phyloP scores from a whole-genome alignment of 2,329 filamentous ascomycete species.

The Colletotrichum sp. region DNA sequence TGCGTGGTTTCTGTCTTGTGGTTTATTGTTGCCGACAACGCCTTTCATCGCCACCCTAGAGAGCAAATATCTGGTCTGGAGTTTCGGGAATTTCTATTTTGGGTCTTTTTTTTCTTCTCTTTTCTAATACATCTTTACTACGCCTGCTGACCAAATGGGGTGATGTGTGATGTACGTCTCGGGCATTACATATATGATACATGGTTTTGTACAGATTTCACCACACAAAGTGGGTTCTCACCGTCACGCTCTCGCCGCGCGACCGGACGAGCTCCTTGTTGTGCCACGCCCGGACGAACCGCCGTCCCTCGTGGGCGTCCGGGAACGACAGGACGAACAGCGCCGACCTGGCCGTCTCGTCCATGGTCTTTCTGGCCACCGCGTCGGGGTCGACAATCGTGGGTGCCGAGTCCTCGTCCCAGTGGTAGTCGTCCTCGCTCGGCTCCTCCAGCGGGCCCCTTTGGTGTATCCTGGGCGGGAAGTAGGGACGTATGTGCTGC shows the following conservation, averaged over 20 bases:
- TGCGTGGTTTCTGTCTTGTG: slow-evolving; percentile 8
- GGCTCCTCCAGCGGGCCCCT: background rate
- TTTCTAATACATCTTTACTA: slow-evolving; percentile 42
- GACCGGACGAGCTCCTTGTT: slow-evolving; percentile 28
- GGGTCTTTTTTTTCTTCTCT: slow-evolving; percentile 30
- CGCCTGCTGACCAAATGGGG: background rate
- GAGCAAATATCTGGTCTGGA: slow-evolving; percentile 51
- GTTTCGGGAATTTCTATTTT: slow-evolving; percentile 46
- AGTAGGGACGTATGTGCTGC: slow-evolving; percentile 16
- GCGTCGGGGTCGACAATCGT: background rate
- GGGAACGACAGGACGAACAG: slow-evolving; percentile 38
- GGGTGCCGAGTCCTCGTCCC: background rate
- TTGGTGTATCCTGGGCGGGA: slow-evolving; percentile 4
- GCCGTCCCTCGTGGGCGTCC: slow-evolving; percentile 33
- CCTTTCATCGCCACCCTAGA: slow-evolving; percentile 29
- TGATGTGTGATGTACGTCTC: background rate
- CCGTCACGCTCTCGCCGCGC: background rate
- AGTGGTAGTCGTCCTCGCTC: background rate
- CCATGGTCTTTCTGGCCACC: background rate
- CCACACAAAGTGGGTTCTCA: slow-evolving; percentile 18
- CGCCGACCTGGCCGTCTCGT: slow-evolving; percentile 7
- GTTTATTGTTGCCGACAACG: slow-evolving; percentile 13
- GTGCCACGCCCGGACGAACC: slow-evolving; percentile 48
- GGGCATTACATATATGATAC: background rate
- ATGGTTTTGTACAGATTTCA: background rate